A percentile compares a stretch with the other conserved stretches of the same genome.
Evolutionary conservation across 495 filamentous ascomycete species (phyloP).

Genomic region (Neurospora pannonica): DNA sequence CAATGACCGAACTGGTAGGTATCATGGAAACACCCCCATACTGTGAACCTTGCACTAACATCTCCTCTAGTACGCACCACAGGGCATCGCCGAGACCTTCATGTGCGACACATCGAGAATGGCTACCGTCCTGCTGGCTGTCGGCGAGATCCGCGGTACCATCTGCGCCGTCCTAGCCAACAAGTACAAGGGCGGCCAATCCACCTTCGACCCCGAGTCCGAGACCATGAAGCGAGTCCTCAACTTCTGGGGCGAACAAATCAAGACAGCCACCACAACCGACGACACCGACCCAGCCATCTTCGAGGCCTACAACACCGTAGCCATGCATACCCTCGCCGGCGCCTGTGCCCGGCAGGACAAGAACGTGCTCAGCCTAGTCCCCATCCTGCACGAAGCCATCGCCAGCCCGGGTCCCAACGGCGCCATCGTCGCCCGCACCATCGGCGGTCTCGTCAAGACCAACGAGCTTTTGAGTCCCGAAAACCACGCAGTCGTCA

Average conservation of each 20-base stretch:
- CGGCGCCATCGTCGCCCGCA: conserved; percentile 18
- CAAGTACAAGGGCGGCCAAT: conserved; percentile 24
- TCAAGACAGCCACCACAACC: conserved; percentile 7
- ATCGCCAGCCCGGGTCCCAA: conserved; percentile 8
- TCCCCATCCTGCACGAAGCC: conserved; percentile 13
- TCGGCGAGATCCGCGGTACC: conserved; percentile 18
- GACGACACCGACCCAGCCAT: conserved; percentile 3
- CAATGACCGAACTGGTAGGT: conserved; percentile 28
- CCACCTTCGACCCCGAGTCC: conserved; percentile 18
- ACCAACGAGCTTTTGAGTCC: conserved; percentile 14
- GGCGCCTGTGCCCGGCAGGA: conserved; percentile 23
- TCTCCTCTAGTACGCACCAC: conserved; percentile 13
- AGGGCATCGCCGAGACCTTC: conserved; percentile 15
- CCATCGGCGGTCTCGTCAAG: conserved; percentile 18
- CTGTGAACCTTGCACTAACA: conserved; percentile 4
- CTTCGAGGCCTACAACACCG: conserved; percentile 12
- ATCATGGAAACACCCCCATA: neutral
- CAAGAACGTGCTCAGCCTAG: conserved; percentile 9
- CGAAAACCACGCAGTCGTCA: conserved; percentile 22
- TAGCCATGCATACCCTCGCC: conserved; percentile 19
- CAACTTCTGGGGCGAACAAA: conserved; percentile 13
- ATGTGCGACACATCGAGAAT: conserved; percentile 11
- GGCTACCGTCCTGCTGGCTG: neutral
- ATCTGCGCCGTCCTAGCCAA: conserved; percentile 25
- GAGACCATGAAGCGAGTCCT: conserved; percentile 13